Percentiles rank a stretch among this genome's conserved stretches.
Evolutionary conservation across 345 rosid genomes (phyloP).

Genomic region (Heritiera littoralis): DNA sequence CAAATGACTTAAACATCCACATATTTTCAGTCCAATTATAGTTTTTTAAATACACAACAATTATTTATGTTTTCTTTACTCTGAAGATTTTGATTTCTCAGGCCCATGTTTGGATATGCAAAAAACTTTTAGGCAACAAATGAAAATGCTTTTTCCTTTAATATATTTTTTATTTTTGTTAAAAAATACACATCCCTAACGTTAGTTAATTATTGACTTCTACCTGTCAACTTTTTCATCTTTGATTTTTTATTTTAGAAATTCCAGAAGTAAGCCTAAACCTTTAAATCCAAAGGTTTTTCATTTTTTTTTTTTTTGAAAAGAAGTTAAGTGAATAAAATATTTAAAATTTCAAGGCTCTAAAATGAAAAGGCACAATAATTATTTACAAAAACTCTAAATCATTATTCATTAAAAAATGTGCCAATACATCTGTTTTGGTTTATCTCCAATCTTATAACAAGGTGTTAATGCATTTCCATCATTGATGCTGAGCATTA

Average conservation of each 20-base stretch:
- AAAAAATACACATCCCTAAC: background rate
- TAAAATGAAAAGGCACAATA: background rate
- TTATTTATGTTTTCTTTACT: background rate
- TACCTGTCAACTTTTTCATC: background rate
- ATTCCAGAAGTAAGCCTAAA: background rate
- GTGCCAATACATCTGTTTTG: background rate
- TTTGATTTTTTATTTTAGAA: background rate
- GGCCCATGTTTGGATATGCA: background rate
- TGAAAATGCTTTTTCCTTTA: background rate
- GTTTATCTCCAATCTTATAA: background rate
- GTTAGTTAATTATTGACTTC: background rate
- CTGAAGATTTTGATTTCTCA: background rate
- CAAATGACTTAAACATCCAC: background rate
- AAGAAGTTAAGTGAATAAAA: background rate
- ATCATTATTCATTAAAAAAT: background rate
- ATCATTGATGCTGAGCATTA: background rate
- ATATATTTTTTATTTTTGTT: background rate
- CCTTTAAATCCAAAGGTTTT: background rate
- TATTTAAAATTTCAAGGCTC: conserved; percentile 1
- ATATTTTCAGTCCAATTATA: background rate
- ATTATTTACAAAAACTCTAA: background rate
- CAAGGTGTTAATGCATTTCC: background rate
- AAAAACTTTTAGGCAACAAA: background rate
- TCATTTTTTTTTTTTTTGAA: too few species aligned
- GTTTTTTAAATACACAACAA: background rate